Evolutionary conservation across 2,329 filamentous ascomycete genomes (phyloP).

Genomic region (Davidsoniella neocaledoniae): DNA sequence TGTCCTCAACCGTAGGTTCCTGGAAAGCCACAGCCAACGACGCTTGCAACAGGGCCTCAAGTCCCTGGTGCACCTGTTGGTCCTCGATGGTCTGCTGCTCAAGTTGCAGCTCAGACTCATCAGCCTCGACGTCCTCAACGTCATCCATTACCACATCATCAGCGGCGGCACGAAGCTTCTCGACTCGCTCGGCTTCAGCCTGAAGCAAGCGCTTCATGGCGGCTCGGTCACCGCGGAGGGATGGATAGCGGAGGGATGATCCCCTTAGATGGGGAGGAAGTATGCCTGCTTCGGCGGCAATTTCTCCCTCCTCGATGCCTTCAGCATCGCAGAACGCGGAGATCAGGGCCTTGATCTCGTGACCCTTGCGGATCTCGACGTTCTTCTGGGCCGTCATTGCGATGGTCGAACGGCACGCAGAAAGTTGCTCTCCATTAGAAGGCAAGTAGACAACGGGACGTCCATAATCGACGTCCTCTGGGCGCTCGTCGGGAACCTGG

Average conservation of each 20-base stretch:
- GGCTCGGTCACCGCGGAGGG: slow-evolving; percentile 4
- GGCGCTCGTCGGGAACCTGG: slow-evolving; percentile 16
- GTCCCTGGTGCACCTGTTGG: background rate
- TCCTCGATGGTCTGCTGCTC: background rate
- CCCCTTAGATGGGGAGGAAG: slow-evolving; percentile 9
- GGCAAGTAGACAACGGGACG: slow-evolving; percentile 33
- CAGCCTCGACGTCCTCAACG: slow-evolving; percentile 2
- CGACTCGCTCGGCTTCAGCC: slow-evolving; percentile 1
- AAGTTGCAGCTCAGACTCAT: slow-evolving; percentile 3
- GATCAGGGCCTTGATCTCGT: slow-evolving; percentile 21
- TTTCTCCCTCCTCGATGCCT: slow-evolving; percentile 16
- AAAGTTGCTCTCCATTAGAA: slow-evolving; percentile 27
- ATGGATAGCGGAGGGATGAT: slow-evolving; percentile 8
- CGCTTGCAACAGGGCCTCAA: slow-evolving; percentile 7
- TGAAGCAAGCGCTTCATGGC: slow-evolving; percentile 8
- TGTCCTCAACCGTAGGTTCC: slow-evolving; percentile 8
- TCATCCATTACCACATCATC: background rate
- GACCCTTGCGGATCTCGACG: slow-evolving; percentile 20
- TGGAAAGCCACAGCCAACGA: slow-evolving; percentile 7
- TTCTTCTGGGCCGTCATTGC: slow-evolving; percentile 21
- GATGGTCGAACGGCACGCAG: slow-evolving; percentile 30
- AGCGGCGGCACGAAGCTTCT: background rate
- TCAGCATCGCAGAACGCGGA: slow-evolving; percentile 25
- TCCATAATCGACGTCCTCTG: slow-evolving; percentile 23
- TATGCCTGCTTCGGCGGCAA: slow-evolving; percentile 15